Conservation (phyloP, 2,329 filamentous ascomycete species). For the Sporothrix schenckii region DNA sequence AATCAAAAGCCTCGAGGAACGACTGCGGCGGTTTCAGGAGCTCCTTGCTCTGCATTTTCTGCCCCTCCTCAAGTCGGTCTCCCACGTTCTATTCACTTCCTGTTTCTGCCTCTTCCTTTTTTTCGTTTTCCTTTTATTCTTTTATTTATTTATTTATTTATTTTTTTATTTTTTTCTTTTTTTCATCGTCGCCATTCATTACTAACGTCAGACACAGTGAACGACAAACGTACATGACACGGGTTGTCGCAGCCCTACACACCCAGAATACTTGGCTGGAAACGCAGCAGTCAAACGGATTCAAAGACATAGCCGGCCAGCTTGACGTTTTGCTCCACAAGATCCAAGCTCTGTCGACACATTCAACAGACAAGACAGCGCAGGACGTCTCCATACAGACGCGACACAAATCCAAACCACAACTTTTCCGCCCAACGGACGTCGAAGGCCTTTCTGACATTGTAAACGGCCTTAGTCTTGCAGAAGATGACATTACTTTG, state of each 20-base stretch:
- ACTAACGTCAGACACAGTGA: slow-evolving; percentile 15
- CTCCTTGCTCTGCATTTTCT: slow-evolving; percentile 20
- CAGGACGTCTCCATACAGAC: too few species aligned
- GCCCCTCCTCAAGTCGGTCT: slow-evolving; percentile 14
- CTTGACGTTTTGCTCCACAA: neutral
- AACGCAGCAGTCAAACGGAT: neutral
- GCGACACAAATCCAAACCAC: too few species aligned
- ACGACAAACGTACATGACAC: slow-evolving; percentile 9
- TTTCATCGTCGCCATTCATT: too few species aligned
- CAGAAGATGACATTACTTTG: neutral
- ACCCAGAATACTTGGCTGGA: neutral
- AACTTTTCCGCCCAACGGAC: neutral
- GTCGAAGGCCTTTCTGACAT: neutral
- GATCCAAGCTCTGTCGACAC: slow-evolving; percentile 1
- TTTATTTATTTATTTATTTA: too few species aligned
- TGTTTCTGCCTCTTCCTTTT: neutral
- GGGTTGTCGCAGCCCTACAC: neutral
- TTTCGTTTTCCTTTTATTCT: too few species aligned
- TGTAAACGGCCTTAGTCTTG: slow-evolving; percentile 1
- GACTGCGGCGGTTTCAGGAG: slow-evolving; percentile 12
- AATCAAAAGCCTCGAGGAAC: slow-evolving; percentile 10
- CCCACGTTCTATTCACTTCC: too few species aligned
- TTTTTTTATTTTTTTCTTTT: too few species aligned
- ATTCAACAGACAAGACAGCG: neutral
- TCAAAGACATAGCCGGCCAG: neutral